Evolutionary conservation across 805 yeast species (phyloP), one percentile per base, ranked within the genome.

Genomic region (Candida ficus): DNA sequence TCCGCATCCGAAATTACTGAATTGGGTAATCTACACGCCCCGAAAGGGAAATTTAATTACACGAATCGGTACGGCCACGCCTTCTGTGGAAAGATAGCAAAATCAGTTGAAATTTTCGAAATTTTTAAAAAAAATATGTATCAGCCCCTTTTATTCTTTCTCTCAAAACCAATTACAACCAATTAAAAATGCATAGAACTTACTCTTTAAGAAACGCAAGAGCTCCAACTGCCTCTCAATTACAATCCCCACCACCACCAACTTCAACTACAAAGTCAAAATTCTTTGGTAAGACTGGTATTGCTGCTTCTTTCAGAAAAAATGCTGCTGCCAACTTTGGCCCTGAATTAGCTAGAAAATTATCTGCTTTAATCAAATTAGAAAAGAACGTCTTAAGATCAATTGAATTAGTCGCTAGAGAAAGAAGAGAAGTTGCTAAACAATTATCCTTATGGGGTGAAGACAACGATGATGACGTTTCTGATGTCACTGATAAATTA

Each of bases 381-480:
- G 99, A 91, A 73, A 93, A 93, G 77, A 85, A 86, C 66, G 84
- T 91, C 50, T 83, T 90, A 85, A 83, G 96, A 67, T 80, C 95
- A 47, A 75, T 93, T 58, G 98, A 93, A 72, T 74, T 87, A 50
- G 90, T 88, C 45, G 88, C 97, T 54, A 78, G 84, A 58, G 98
- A 93, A 74, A 81, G 97, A 66, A 82, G 90, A 64, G 90, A 84
- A 58, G 96, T 90, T 54, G 99, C 98, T 57, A 90, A 89, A 74
- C 98, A 91, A 73, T 78, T 91, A 64, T 89, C 97, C 27, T 65
- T 83, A 53, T 91, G 99, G 99, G 99, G 99, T 71, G 96, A 86
- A 66, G 95, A 84, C 62, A 89, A 90, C 62, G 98, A 91, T 63
- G 98, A 91, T 59, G 99, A 91, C 59, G 95, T 91, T 42, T 80